These are phyloP conservation scores for Stromatinia cepivora DNA, from an alignment of 2,329 filamentous ascomycete genomes.

Conservation along the genomic window DNA sequence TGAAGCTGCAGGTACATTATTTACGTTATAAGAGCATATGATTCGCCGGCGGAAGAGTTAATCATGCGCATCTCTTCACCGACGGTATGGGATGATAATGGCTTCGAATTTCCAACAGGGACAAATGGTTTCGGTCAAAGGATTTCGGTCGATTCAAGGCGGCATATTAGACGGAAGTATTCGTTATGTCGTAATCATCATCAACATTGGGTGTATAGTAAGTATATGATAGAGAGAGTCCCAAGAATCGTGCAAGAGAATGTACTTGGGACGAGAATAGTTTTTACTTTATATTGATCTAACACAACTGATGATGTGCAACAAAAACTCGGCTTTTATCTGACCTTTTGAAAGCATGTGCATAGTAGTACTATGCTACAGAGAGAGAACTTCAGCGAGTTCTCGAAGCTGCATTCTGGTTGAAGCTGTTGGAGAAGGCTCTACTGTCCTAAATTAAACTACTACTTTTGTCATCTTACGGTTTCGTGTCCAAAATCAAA, in stretches of 20 bases:
- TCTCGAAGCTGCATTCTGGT: neutral
- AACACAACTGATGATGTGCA: neutral
- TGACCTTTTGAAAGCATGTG: neutral
- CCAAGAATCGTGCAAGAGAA: neutral
- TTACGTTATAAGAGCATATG: neutral
- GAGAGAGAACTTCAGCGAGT: neutral
- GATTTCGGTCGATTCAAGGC: neutral
- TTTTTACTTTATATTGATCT: neutral
- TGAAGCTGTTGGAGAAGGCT: neutral
- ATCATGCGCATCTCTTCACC: neutral
- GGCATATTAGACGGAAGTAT: neutral
- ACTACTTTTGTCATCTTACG: neutral
- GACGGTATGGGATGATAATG: neutral
- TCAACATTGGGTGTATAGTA: neutral
- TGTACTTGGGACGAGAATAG: neutral
- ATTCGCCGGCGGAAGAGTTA: neutral
- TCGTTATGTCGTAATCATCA: neutral
- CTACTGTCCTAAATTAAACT: neutral
- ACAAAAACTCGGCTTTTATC: neutral
- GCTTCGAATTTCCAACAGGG: neutral
- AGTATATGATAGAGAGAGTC: neutral
- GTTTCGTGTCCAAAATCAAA: conserved; percentile 30
- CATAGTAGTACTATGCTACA: neutral
- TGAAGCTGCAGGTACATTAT: conserved; percentile 15
- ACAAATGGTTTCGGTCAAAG: neutral